Percentiles rank a stretch among this genome's conserved stretches.
phyloP scores from a whole-genome alignment of 805 yeast genomes.

The Ogataea methanolica region DNA sequence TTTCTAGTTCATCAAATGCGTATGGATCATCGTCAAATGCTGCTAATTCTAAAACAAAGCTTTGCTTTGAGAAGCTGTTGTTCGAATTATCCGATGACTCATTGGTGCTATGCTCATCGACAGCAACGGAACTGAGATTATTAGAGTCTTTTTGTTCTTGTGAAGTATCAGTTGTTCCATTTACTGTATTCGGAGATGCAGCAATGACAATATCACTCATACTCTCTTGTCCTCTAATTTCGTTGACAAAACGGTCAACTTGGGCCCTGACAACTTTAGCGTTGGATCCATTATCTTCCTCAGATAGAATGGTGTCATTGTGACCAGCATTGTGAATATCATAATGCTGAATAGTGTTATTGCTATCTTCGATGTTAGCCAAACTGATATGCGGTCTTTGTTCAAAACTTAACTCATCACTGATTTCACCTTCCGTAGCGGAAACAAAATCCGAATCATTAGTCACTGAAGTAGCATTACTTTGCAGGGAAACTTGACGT shows the following conservation, averaged over 20 bases:
- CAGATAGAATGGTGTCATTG: constrained; percentile 9
- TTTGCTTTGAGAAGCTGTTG: constrained; percentile 17
- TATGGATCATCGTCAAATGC: constrained; percentile 38
- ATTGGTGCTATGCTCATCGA: background rate
- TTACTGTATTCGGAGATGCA: background rate
- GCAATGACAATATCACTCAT: constrained; percentile 5
- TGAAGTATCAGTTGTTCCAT: background rate
- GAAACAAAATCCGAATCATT: constrained; percentile 31
- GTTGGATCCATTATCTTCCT: background rate
- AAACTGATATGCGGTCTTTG: background rate
- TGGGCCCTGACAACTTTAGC: background rate
- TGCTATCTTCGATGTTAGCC: constrained; percentile 5
- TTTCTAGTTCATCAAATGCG: constrained; percentile 33
- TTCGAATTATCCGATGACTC: constrained; percentile 16
- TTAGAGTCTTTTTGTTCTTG: background rate
- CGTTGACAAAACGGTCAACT: too few species aligned
- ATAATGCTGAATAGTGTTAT: constrained; percentile 9
- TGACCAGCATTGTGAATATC: constrained; percentile 6
- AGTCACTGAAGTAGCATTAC: constrained; percentile 21
- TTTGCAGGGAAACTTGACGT: constrained; percentile 23
- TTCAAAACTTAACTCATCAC: constrained; percentile 1
- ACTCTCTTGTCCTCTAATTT: too few species aligned
- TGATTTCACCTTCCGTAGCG: constrained; percentile 25
- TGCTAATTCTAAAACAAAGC: constrained; percentile 29
- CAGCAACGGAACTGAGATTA: background rate